A percentile compares a stretch with the other conserved stretches of the same genome.
Conservation (phyloP, 257 asterid genomes). For the Coffea canephora region DNA sequence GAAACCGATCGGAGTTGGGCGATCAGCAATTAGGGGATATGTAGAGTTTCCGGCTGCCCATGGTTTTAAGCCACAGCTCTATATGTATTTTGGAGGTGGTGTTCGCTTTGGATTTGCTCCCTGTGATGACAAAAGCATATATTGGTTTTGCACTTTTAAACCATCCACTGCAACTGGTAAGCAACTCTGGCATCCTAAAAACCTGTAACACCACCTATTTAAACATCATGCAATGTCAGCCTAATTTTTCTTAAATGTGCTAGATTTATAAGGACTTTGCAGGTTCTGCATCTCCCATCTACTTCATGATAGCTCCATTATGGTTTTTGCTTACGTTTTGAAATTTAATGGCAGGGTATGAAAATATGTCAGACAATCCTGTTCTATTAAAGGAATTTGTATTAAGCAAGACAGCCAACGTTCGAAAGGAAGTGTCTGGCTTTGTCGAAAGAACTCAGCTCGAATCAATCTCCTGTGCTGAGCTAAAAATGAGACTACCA, state of each 20-base stretch:
- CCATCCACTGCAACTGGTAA: slow-evolving; percentile 48
- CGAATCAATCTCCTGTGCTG: slow-evolving; percentile 43
- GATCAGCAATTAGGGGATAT: slow-evolving; percentile 73
- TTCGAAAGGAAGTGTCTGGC: slow-evolving; percentile 29
- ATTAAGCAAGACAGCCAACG: slow-evolving; percentile 30
- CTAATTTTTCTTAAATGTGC: background rate
- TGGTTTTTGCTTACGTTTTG: background rate
- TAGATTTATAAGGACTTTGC: background rate
- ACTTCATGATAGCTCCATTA: background rate
- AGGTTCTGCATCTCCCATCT: background rate
- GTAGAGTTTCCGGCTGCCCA: slow-evolving; percentile 58
- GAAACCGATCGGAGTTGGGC: slow-evolving; percentile 41
- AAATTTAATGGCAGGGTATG: slow-evolving; percentile 1
- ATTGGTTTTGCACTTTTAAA: slow-evolving; percentile 71
- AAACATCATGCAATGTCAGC: background rate
- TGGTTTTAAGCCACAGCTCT: slow-evolving; percentile 47
- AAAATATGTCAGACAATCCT: slow-evolving; percentile 40
- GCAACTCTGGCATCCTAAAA: slow-evolving; percentile 20
- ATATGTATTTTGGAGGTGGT: slow-evolving; percentile 59
- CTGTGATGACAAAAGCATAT: slow-evolving; percentile 53
- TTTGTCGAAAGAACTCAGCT: slow-evolving; percentile 48
- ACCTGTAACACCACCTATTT: background rate
- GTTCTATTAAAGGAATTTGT: slow-evolving; percentile 60
- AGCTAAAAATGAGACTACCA: slow-evolving; percentile 54
- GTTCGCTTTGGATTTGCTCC: slow-evolving; percentile 60